Evolutionary conservation across 2,329 filamentous ascomycete species (phyloP).

Genomic region (Herpomyces periplanetae): DNA sequence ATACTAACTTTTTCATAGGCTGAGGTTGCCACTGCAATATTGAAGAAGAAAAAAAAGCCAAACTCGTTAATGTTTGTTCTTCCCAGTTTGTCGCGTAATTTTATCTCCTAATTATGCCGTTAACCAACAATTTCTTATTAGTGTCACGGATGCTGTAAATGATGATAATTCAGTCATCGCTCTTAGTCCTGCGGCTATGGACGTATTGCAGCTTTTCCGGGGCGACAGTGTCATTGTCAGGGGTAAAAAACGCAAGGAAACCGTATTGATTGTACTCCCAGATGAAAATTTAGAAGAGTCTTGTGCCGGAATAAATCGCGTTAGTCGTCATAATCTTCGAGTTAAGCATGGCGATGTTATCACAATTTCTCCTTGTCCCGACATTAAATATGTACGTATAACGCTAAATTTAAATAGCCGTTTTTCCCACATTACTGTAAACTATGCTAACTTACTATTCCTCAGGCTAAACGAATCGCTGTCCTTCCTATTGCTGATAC

Average conservation of each 20-base stretch:
- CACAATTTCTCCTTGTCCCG: constrained; percentile 81
- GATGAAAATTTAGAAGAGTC: constrained; percentile 95
- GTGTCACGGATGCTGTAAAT: constrained; percentile 88
- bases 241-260: constrained; percentile 98
- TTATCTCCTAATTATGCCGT: neutral
- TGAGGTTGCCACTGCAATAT: constrained; percentile 70
- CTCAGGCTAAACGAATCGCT: constrained; percentile 80
- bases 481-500: constrained; percentile 94
- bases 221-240: constrained; percentile 91
- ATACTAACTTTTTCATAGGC: constrained; percentile 21
- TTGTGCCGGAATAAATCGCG: constrained; percentile 84
- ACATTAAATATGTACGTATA: constrained; percentile 93
- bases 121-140: constrained; percentile 10
- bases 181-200: constrained; percentile 94
- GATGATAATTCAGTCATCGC: constrained; percentile 99
- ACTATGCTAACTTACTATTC: constrained; percentile 5
- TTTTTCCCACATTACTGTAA: constrained; percentile 1
- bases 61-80: constrained; percentile 65
- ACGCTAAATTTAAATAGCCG: no score
- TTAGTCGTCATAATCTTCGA: constrained; percentile 84
- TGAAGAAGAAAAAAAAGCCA: constrained; percentile 99
- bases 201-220: constrained; percentile 85
- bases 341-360: constrained; percentile 96
- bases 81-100: constrained; percentile 1
- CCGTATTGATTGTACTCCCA: constrained; percentile 77